Evolutionary conservation across 2,329 filamentous ascomycete species (phyloP).

Genomic region (Aaosphaeria arxii): DNA sequence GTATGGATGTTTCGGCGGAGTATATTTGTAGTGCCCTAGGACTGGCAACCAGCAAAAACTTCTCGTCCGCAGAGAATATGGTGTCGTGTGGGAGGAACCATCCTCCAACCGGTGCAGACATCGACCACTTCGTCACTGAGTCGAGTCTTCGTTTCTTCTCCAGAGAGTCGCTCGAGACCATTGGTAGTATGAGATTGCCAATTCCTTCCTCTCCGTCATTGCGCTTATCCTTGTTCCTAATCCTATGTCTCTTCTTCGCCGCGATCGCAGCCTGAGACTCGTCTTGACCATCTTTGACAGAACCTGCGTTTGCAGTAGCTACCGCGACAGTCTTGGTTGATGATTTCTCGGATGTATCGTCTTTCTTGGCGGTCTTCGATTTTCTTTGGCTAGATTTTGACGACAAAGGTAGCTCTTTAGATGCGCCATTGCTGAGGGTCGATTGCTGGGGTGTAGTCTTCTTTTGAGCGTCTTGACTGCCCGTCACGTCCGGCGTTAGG

Average conservation of each 20-base stretch:
- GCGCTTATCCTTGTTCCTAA: background rate
- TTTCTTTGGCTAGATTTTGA: background rate
- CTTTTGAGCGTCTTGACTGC: background rate
- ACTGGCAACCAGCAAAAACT: conserved; percentile 69
- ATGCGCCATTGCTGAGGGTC: conserved; percentile 2
- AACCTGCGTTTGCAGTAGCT: no score
- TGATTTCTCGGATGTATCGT: no score
- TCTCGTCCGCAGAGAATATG: conserved; percentile 56
- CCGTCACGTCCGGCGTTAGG: background rate
- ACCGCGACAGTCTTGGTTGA: no score
- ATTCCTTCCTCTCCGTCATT: background rate
- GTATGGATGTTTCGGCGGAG: conserved; percentile 74
- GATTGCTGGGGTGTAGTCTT: no score
- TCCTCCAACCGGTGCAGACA: conserved; percentile 53
- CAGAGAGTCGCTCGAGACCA: no score
- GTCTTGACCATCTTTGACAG: no score
- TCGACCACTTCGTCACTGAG: conserved; percentile 19
- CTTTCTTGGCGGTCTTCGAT: background rate
- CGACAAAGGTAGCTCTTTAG: conserved; percentile 5
- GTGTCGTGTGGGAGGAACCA: conserved; percentile 56
- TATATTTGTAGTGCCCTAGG: conserved; percentile 76
- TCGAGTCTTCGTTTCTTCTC: conserved; percentile 6
- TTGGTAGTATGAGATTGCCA: no score
- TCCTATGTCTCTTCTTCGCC: background rate
- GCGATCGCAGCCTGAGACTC: no score